Evolutionary conservation across 1,284 basidiomycete genomes (phyloP).

Genomic region (Cronartium quercuum): DNA sequence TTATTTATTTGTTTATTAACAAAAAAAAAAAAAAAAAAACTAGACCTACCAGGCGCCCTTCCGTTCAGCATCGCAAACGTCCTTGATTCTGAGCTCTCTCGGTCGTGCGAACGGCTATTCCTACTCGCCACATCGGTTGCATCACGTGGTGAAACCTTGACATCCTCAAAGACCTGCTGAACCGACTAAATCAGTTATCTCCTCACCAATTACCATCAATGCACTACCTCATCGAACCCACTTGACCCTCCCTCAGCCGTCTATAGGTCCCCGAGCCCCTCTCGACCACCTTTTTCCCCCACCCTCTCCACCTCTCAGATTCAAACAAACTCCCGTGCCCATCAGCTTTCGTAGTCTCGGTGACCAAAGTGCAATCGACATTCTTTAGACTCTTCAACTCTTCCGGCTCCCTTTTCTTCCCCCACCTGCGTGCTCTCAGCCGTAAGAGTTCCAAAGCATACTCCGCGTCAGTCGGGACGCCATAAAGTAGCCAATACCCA

Average conservation of each 20-base stretch:
- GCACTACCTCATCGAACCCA: too few species aligned
- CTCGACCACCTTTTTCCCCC: neutral
- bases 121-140: neutral
- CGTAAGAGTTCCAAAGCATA: slow-evolving; percentile 29
- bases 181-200: too few species aligned
- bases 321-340: neutral
- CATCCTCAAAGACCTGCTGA: neutral
- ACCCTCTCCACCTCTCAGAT: neutral
- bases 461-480: slow-evolving; percentile 32
- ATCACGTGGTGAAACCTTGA: neutral
- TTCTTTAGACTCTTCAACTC: neutral
- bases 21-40: neutral
- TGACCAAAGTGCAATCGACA: neutral
- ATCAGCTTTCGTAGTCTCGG: neutral
- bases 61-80: slow-evolving; percentile 29
- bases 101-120: neutral
- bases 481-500: slow-evolving; percentile 25
- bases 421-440: neutral
- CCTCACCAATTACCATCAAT: too few species aligned
- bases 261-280: neutral
- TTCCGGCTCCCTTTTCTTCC: neutral
- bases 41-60: slow-evolving; percentile 27
- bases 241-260: neutral
- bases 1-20: neutral
- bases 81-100: neutral